Evolutionary conservation across 1,284 basidiomycete genomes (phyloP), one percentile per base, ranked within the genome.

Genomic region (Leucoagaricus sp.): DNA sequence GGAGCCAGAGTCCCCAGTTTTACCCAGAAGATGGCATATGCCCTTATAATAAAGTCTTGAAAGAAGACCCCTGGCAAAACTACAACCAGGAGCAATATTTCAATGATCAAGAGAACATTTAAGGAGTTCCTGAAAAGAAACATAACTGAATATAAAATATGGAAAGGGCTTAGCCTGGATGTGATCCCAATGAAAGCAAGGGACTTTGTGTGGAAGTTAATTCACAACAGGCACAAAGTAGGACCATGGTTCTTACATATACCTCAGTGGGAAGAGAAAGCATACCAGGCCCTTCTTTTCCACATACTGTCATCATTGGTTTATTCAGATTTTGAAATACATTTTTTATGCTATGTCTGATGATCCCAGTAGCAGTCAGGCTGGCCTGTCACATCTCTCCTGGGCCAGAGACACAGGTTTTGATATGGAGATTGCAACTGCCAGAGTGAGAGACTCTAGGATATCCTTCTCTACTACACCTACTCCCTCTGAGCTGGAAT

Each of bases 231-330:
- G 5, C 53, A 58, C 17, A 60, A 60, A 21, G n/a, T 49, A 12
- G 62, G 62, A 8, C 21, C 10, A 1, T 61, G 49, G 28, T 63
- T 59, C 51, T 15, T 12, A 1, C 31, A 45, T 0, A 59, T 62
- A 3, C 59, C 60, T 9, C 42, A 29, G 15, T 49, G 34, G 21
- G 65, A 68, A 47, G 29, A 63, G 1, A 29, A 63, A 17, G 61
- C 41, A 5, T 17, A n/a, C n/a, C n/a, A n/a, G n/a, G n/a, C n/a
- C n/a, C n/a, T n/a, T n/a, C n/a, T n/a, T n/a, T n/a, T n/a, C n/a
- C n/a, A n/a, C n/a, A n/a, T n/a, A n/a, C n/a, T n/a, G n/a, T n/a
- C n/a, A n/a, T n/a, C n/a, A n/a, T n/a, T n/a, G n/a, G n/a, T n/a
- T n/a, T n/a, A n/a, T n/a, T n/a, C n/a, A n/a, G n/a, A n/a, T n/a